Conservation (phyloP, 2,329 filamentous ascomycete species). For the Ceratocystis albifundus region DNA sequence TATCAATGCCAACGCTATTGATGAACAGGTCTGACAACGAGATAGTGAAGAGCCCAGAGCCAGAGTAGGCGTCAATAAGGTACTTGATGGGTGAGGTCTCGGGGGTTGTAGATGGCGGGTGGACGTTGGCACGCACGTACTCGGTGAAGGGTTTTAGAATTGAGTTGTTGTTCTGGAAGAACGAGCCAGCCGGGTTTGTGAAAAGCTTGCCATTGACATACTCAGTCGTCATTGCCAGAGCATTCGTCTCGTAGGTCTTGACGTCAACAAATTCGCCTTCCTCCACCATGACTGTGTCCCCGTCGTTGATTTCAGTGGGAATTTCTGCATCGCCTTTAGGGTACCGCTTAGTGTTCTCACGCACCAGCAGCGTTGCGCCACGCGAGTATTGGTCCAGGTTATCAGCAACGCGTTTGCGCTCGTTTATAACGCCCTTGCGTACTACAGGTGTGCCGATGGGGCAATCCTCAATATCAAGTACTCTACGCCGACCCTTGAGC, state of each 20-base stretch:
- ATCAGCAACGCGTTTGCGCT: constrained; percentile 61
- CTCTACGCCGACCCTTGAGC: constrained; percentile 65
- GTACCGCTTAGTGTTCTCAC: constrained; percentile 68
- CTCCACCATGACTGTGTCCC: constrained; percentile 40
- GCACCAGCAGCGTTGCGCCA: constrained; percentile 78
- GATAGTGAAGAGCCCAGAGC: constrained; percentile 93
- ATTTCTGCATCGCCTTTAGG: constrained; percentile 35
- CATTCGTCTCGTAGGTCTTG: constrained; percentile 82
- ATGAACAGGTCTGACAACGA: constrained; percentile 78
- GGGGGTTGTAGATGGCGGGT: constrained; percentile 38
- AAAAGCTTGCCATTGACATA: constrained; percentile 79
- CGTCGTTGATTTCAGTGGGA: constrained; percentile 27
- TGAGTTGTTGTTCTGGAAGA: constrained; percentile 99
- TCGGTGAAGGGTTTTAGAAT: constrained; percentile 78
- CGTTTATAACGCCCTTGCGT: constrained; percentile 62
- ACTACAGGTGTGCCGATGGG: constrained; percentile 87
- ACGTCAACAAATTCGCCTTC: constrained; percentile 48
- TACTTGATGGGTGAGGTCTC: constrained; percentile 51
- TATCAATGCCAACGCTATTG: constrained; percentile 80
- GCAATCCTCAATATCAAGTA: constrained; percentile 93
- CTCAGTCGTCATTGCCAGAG: constrained; percentile 71
- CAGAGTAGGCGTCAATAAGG: constrained; percentile 95
- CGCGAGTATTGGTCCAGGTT: constrained; percentile 62
- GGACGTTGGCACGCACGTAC: constrained; percentile 71
- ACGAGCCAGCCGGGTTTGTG: constrained; percentile 81